Percentiles rank a stretch among this genome's conserved stretches.
phyloP scores from a whole-genome alignment of 495 filamentous ascomycete species.

The Ramalina intermedia region DNA sequence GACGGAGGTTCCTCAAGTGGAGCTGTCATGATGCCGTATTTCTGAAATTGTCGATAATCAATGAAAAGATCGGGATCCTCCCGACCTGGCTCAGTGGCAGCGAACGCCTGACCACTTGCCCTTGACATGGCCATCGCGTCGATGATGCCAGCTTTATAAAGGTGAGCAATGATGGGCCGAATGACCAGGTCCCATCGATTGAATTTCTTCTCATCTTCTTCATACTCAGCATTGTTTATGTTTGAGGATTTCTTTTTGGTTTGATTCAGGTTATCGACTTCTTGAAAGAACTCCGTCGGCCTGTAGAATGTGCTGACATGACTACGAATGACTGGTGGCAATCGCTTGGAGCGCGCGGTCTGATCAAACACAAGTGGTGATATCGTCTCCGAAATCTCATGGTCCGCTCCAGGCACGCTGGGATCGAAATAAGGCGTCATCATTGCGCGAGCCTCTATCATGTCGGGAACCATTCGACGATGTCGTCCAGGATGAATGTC shows the following conservation, averaged over 20 bases:
- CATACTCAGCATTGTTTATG: slow-evolving; percentile 18
- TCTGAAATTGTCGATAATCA: slow-evolving; percentile 18
- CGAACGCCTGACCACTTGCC: slow-evolving; percentile 23
- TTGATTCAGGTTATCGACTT: slow-evolving; percentile 15
- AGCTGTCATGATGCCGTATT: slow-evolving; percentile 7
- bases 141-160: slow-evolving; percentile 32
- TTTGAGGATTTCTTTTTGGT: slow-evolving; percentile 4
- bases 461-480: slow-evolving; percentile 27
- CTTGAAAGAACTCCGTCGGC: slow-evolving; percentile 24
- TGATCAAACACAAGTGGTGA: slow-evolving; percentile 24
- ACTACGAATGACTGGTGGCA: slow-evolving; percentile 20
- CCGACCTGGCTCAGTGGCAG: slow-evolving; percentile 23
- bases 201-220: slow-evolving; percentile 4
- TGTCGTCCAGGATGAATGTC: slow-evolving; percentile 22
- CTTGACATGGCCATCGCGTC: slow-evolving; percentile 7
- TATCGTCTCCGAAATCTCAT: slow-evolving; percentile 20
- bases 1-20: slow-evolving; percentile 16
- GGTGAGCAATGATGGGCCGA: slow-evolving; percentile 30
- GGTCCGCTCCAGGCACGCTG: slow-evolving; percentile 16
- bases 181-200: slow-evolving; percentile 20
- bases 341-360: slow-evolving; percentile 18
- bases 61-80: slow-evolving; percentile 27
- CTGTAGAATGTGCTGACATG: slow-evolving; percentile 21
- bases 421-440: slow-evolving; percentile 29
- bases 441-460: slow-evolving; percentile 23